These are phyloP conservation scores for Petunia hybrid DNA, from an alignment of 305 asterid species.

Conservation along the genomic window DNA sequence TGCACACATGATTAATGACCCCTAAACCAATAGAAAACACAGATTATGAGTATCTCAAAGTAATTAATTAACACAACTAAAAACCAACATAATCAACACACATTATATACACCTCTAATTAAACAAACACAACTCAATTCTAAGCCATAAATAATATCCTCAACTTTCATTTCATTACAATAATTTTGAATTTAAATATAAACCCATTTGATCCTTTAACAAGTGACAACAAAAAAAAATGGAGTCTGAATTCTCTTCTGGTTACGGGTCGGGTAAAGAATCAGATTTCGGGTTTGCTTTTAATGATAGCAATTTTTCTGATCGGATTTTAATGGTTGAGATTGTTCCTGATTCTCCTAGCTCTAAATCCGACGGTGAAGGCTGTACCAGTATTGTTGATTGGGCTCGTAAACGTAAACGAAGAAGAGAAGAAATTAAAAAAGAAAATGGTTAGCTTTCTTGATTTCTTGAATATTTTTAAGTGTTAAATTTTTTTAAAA, in stretches of 20 bases:
- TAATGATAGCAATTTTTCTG: constrained; percentile 80
- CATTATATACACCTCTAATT: too few relatives aligned
- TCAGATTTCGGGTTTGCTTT: constrained; percentile 73
- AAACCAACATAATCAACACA: too few relatives aligned
- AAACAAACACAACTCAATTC: too few relatives aligned
- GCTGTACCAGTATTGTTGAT: constrained; percentile 44
- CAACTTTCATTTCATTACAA: too few relatives aligned
- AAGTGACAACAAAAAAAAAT: constrained; percentile 35
- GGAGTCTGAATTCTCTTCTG: constrained; percentile 57
- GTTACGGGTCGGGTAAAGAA: constrained; percentile 47
- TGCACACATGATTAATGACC: too few relatives aligned
- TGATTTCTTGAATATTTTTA: constrained; percentile 39
- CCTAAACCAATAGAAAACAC: too few relatives aligned
- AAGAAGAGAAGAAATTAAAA: constrained; percentile 66
- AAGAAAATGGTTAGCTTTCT: constrained; percentile 40
- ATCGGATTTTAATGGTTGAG: constrained; percentile 73
- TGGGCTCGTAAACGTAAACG: constrained; percentile 89
- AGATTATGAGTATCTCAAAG: too few relatives aligned
- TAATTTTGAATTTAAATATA: constrained; percentile 35
- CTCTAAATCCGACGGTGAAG: constrained; percentile 53
- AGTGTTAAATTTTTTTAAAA: background rate
- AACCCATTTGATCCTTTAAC: constrained; percentile 39
- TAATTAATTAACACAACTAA: too few relatives aligned
- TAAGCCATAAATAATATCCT: too few relatives aligned
- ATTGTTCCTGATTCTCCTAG: constrained; percentile 59